Percentiles rank a stretch among this genome's conserved stretches.
Evolutionary conservation across 164 flowering plant species (phyloP).

Genomic region (Kalanchoe fedtschenkoi): DNA sequence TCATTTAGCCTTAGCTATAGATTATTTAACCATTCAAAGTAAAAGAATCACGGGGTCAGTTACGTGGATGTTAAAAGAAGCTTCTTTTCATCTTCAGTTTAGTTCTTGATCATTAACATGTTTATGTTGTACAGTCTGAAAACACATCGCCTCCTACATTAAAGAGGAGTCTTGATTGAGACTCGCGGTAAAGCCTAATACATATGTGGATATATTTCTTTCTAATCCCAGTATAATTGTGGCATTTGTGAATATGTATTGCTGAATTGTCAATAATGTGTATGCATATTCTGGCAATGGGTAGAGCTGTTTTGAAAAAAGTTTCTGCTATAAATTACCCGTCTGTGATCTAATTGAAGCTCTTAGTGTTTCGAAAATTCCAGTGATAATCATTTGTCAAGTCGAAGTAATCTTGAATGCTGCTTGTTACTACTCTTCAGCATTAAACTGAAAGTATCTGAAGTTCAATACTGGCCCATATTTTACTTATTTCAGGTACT

Average conservation of each 20-base stretch:
- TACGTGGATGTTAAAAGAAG: not conserved
- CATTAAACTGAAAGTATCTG: not conserved
- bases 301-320: not conserved
- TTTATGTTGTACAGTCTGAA: not conserved
- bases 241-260: not conserved
- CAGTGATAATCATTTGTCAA: not conserved
- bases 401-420: not conserved
- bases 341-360: not conserved
- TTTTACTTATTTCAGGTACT: constrained; percentile 3
- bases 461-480: not conserved
- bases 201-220: not conserved
- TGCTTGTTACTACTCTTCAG: not conserved
- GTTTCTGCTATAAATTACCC: not conserved
- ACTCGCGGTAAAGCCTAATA: not conserved
- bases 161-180: not conserved
- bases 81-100: not conserved
- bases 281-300: not conserved
- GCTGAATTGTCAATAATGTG: not conserved
- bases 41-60: not conserved
- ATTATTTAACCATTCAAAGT: not conserved
- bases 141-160: too few species aligned
- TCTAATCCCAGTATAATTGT: not conserved
- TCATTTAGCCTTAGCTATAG: not conserved
- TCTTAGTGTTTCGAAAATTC: not conserved
- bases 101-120: not conserved